Conservation (phyloP, 352 stramenopile species). For the Albugo laibachii region DNA sequence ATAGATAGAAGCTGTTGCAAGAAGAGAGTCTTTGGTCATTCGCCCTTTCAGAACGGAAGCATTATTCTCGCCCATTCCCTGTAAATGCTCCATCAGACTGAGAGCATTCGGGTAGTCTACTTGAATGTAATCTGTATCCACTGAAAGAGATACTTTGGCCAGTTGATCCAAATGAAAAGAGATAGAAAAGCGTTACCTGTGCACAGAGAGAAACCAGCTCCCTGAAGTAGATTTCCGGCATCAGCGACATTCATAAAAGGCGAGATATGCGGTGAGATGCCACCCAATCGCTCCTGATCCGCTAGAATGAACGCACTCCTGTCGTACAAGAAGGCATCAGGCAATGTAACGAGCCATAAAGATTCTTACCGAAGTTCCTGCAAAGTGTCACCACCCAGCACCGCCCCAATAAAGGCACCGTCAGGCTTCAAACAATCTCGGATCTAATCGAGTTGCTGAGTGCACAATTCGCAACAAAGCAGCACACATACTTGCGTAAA, state of each 20-base stretch:
- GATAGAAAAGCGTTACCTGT: conserved; percentile 26
- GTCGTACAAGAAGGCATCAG: background rate
- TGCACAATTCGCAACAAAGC: background rate
- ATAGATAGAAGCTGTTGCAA: conserved; percentile 89
- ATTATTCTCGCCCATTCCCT: conserved; percentile 93
- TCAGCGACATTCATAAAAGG: conserved; percentile 93
- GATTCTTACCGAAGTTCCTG: conserved; percentile 77
- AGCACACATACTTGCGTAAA: conserved; percentile 38
- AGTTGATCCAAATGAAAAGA: background rate
- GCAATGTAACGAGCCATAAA: background rate
- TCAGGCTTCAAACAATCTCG: conserved; percentile 88
- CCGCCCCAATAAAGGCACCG: conserved; percentile 90
- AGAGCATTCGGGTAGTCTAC: conserved; percentile 91
- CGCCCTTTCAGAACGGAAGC: conserved; percentile 12
- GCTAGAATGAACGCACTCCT: conserved; percentile 85
- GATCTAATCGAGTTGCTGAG: conserved; percentile 16
- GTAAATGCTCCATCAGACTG: conserved; percentile 90
- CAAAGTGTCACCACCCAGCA: conserved; percentile 90
- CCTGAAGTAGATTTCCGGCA: conserved; percentile 82
- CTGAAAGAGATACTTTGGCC: conserved; percentile 10
- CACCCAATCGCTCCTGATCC: conserved; percentile 89
- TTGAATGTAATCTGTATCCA: conserved; percentile 93
- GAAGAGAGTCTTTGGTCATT: conserved; percentile 78
- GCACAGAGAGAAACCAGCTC: conserved; percentile 85
- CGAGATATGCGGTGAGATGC: conserved; percentile 88